Conservation (phyloP, 2,329 filamentous ascomycete species). For the Cordyceps pruinosa region DNA sequence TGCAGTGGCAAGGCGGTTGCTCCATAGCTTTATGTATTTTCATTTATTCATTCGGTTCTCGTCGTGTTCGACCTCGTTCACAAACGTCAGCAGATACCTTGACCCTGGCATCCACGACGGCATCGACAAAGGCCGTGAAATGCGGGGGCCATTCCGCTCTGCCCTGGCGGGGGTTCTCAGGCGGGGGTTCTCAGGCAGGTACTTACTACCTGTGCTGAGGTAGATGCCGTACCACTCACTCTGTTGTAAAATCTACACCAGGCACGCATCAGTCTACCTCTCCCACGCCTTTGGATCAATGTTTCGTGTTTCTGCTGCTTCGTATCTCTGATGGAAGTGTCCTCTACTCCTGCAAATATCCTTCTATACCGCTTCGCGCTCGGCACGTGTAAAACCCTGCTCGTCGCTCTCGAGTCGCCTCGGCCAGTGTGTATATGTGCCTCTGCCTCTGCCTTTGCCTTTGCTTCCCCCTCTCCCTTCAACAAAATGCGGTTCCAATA, state of each 20-base stretch:
- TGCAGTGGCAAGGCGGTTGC: no score
- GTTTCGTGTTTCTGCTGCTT: constrained; percentile 13
- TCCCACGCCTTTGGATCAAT: constrained; percentile 6
- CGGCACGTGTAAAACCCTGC: background rate
- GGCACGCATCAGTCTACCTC: background rate
- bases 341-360: constrained; percentile 8
- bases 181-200: no score
- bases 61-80: no score
- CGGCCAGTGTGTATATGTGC: background rate
- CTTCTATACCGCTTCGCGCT: constrained; percentile 9
- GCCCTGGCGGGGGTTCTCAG: no score
- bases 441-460: background rate
- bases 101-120: no score
- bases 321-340: constrained; percentile 7
- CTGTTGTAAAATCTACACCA: background rate
- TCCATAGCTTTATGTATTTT: no score
- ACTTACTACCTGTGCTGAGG: no score
- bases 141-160: no score
- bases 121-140: no score
- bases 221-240: no score
- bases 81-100: no score
- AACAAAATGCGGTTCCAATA: constrained; percentile 3
- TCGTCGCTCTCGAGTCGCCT: constrained; percentile 2
- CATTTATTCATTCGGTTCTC: no score
- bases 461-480: background rate